These are phyloP conservation scores for Erysiphe neolycopersici DNA, from an alignment of 2,329 filamentous ascomycete genomes.

Conservation along the genomic window DNA sequence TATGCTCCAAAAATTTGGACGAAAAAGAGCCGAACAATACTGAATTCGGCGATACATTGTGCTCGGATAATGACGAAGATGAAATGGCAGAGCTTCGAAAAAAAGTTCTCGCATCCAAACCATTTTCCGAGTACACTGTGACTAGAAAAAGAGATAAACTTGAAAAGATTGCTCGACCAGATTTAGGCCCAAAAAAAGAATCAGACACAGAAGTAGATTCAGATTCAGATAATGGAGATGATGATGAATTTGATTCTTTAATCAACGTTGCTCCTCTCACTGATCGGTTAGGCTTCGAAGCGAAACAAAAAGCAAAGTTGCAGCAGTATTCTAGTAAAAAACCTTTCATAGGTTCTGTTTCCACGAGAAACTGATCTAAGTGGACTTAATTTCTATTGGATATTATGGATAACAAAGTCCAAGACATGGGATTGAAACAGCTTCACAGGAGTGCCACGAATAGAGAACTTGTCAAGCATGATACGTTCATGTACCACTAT, in stretches of 20 bases:
- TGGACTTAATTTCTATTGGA: no score
- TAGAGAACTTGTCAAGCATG: no score
- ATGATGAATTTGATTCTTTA: slow-evolving; percentile 75
- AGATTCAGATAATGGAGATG: slow-evolving; percentile 34
- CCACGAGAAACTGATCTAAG: no score
- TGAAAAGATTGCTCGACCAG: slow-evolving; percentile 33
- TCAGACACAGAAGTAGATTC: slow-evolving; percentile 41
- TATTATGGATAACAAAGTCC: no score
- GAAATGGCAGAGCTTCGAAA: slow-evolving; percentile 82
- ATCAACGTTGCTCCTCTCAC: slow-evolving; percentile 78
- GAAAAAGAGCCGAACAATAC: slow-evolving; percentile 18
- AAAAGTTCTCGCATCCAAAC: slow-evolving; percentile 73
- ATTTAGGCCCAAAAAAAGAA: slow-evolving; percentile 25
- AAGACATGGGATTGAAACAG: no score
- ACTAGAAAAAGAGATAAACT: slow-evolving; percentile 26
- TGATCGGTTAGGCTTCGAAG: slow-evolving; percentile 49
- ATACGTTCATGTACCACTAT: no score
- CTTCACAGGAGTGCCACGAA: no score
- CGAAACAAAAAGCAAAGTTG: slow-evolving; percentile 24
- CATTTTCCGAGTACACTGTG: slow-evolving; percentile 39
- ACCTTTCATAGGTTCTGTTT: no score
- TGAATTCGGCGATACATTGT: slow-evolving; percentile 43
- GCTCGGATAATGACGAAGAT: slow-evolving; percentile 47
- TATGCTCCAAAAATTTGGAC: slow-evolving; percentile 2
- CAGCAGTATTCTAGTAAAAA: no score